Evolutionary conservation across 257 asterid species (phyloP).

Genomic region (Fraxinus americana): DNA sequence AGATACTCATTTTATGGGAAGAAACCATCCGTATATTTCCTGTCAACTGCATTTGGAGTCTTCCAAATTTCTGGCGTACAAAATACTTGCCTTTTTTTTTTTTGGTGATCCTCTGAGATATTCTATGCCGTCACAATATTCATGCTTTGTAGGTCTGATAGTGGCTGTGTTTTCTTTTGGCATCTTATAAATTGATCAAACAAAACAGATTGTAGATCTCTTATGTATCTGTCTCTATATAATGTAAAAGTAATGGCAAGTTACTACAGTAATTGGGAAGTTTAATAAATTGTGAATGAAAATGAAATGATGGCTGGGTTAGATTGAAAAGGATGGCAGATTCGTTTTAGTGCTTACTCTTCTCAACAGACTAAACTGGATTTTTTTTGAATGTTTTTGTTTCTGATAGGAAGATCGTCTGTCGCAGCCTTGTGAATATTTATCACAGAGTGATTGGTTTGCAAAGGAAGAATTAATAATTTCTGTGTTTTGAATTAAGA

Average conservation of each 20-base stretch:
- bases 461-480: constrained; percentile 3
- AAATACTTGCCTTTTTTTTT: background rate
- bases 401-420: background rate
- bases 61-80: background rate
- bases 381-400: background rate
- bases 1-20: constrained; percentile 1
- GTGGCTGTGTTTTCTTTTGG: background rate
- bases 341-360: background rate
- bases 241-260: background rate
- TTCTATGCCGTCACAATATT: background rate
- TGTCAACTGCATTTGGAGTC: constrained; percentile 3
- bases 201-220: background rate
- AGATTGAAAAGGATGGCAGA: background rate
- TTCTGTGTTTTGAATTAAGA: background rate
- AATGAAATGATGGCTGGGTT: background rate
- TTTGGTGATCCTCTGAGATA: background rate
- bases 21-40: background rate
- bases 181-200: background rate
- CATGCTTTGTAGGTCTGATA: background rate
- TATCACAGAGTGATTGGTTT: constrained; percentile 8
- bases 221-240: background rate
- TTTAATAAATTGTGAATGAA: constrained; percentile 4
- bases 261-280: background rate
- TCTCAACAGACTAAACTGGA: background rate
- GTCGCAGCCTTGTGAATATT: background rate